Percentiles rank a stretch among this genome's conserved stretches.
Evolutionary conservation across 306 rosid species (phyloP).

Genomic region (Casuarina glauca): DNA sequence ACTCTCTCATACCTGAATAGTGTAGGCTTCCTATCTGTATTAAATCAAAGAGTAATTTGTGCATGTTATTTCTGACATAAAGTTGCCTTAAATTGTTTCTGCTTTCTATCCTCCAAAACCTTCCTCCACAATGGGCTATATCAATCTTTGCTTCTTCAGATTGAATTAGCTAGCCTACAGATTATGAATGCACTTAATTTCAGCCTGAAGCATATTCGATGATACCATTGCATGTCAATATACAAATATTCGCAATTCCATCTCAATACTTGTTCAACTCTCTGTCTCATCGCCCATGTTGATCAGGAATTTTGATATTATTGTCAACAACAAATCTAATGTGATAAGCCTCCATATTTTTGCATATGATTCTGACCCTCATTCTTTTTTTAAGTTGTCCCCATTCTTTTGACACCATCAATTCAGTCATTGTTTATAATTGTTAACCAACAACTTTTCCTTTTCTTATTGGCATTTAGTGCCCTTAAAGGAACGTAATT

Average conservation of each 20-base stretch:
- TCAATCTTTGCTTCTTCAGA: neutral
- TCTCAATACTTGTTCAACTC: neutral
- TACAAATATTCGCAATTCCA: neutral
- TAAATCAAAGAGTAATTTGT: conserved; percentile 13
- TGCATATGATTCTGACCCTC: neutral
- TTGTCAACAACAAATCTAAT: neutral
- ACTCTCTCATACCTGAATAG: conserved; percentile 8
- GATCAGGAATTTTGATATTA: neutral
- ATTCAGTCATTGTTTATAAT: neutral
- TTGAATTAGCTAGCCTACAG: neutral
- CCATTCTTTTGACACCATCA: neutral
- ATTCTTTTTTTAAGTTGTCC: neutral
- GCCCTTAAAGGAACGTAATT: neutral
- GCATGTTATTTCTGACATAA: neutral
- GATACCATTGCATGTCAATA: neutral
- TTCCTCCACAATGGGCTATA: neutral
- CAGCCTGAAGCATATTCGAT: neutral
- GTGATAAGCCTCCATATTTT: neutral
- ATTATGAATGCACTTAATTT: conserved; percentile 18
- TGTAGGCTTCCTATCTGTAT: conserved; percentile 20
- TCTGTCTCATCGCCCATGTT: neutral
- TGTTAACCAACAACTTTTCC: neutral
- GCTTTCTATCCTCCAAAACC: neutral
- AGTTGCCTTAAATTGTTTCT: neutral
- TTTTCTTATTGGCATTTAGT: neutral